phyloP scores from a whole-genome alignment of 139 green algal genomes.

The Parachlorella kessleri region DNA sequence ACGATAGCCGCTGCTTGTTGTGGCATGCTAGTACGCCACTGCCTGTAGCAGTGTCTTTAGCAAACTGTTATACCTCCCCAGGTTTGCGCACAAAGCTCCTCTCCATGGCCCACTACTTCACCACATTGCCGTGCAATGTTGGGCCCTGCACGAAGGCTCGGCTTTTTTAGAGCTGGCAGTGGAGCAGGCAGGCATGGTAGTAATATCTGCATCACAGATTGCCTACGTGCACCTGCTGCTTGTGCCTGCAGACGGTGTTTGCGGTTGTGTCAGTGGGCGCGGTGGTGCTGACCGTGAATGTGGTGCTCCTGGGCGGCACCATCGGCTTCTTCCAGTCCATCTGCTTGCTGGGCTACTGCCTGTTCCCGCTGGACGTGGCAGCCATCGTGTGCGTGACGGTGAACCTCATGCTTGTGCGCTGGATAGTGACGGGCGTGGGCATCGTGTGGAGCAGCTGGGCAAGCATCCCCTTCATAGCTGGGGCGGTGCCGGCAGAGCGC shows the following conservation, averaged over 20 bases:
- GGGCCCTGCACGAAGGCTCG: no score
- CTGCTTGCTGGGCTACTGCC: conserved; percentile 98
- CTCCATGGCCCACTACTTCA: no score
- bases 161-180: no score
- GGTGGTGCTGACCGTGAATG: conserved; percentile 95
- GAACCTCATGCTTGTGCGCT: conserved; percentile 33
- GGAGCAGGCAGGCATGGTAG: no score
- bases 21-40: no score
- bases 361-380: conserved; percentile 93
- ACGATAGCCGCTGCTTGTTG: no score
- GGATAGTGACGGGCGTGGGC: conserved; percentile 53
- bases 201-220: no score
- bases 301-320: conserved; percentile 94
- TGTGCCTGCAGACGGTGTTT: conserved; percentile 91
- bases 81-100: no score
- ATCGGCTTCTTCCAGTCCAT: conserved; percentile 98
- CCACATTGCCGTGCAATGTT: no score
- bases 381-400: conserved; percentile 73
- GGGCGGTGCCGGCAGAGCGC: conserved; percentile 68
- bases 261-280: conserved; percentile 83
- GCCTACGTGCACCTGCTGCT: no score
- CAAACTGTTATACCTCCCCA: no score
- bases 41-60: no score
- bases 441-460: conserved; percentile 83
- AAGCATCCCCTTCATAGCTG: conserved; percentile 91